Evolutionary conservation across 352 stramenopile species (phyloP).

Genomic region (Albugo laibachii): DNA sequence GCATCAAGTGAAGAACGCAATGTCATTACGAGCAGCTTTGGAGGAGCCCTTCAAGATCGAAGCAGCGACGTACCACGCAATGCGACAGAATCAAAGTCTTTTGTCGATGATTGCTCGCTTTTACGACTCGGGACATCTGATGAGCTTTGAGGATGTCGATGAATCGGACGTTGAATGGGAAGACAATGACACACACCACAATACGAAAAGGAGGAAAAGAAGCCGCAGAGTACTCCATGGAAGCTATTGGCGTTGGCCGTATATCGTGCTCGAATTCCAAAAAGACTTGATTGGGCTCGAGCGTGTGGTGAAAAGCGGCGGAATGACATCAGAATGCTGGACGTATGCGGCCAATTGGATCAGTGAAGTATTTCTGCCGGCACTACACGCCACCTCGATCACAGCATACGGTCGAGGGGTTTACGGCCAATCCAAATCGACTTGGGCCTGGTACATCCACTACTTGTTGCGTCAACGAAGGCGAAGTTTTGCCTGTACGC

Average conservation of each 20-base stretch:
- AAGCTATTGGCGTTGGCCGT: slow-evolving; percentile 60
- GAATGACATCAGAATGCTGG: slow-evolving; percentile 27
- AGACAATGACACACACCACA: background rate
- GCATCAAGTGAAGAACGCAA: slow-evolving; percentile 26
- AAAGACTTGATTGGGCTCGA: slow-evolving; percentile 26
- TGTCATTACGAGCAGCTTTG: slow-evolving; percentile 48
- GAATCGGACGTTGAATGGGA: slow-evolving; percentile 17
- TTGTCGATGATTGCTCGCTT: slow-evolving; percentile 19
- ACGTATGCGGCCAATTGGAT: slow-evolving; percentile 32
- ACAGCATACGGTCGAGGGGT: slow-evolving; percentile 21
- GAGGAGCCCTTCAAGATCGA: slow-evolving; percentile 61
- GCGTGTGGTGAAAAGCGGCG: slow-evolving; percentile 23
- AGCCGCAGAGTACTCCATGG: no score
- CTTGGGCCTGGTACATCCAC: slow-evolving; percentile 65
- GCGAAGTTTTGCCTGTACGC: slow-evolving; percentile 44
- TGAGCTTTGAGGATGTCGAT: slow-evolving; percentile 39
- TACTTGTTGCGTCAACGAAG: slow-evolving; percentile 56
- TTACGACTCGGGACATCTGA: slow-evolving; percentile 26
- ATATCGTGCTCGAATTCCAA: slow-evolving; percentile 55
- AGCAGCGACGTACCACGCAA: slow-evolving; percentile 30
- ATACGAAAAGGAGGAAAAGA: background rate
- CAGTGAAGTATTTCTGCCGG: slow-evolving; percentile 29
- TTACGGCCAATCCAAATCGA: slow-evolving; percentile 35
- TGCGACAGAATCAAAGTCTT: slow-evolving; percentile 12
- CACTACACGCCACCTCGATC: slow-evolving; percentile 33